phyloP scores from a whole-genome alignment of 1,139 yeast genomes.

The Pichia sp. region DNA sequence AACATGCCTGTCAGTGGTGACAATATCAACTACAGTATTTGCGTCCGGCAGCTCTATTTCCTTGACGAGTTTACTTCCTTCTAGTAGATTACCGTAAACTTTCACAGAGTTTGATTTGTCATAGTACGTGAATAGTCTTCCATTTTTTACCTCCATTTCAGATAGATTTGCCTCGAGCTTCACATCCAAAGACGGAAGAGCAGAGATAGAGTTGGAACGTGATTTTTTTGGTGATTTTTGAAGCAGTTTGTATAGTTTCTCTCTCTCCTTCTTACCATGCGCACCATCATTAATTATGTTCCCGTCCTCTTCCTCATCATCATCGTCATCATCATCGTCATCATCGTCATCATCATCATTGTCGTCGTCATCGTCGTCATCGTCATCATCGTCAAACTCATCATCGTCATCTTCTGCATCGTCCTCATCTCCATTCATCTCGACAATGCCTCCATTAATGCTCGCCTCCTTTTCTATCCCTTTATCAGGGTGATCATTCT shows the following conservation, averaged over 20 bases:
- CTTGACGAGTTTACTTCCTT: constrained; percentile 1
- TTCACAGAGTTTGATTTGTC: constrained; percentile 8
- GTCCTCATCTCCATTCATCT: background rate
- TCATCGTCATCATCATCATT: constrained; percentile 3
- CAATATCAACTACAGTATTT: constrained; percentile 13
- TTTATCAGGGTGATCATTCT: background rate
- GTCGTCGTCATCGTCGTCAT: constrained; percentile 3
- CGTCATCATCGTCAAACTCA: constrained; percentile 3
- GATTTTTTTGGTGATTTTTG: constrained; percentile 7
- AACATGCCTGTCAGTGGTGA: constrained; percentile 12
- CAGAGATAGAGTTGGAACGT: background rate
- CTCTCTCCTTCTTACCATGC: constrained; percentile 5
- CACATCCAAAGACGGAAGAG: background rate
- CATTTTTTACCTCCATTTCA: constrained; percentile 11
- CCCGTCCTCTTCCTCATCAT: too few relatives aligned
- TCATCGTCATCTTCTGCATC: constrained; percentile 1
- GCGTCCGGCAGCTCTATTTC: constrained; percentile 8
- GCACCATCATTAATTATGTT: too few relatives aligned
- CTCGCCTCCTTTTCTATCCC: background rate
- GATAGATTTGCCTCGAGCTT: constrained; percentile 3
- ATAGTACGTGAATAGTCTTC: constrained; percentile 7
- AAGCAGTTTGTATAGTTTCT: constrained; percentile 3
- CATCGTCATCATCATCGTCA: background rate
- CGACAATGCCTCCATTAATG: background rate
- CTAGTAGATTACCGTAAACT: constrained; percentile 7